Evolutionary conservation across 2,329 filamentous ascomycete genomes (phyloP).

Genomic region (Colletotrichum sp.): DNA sequence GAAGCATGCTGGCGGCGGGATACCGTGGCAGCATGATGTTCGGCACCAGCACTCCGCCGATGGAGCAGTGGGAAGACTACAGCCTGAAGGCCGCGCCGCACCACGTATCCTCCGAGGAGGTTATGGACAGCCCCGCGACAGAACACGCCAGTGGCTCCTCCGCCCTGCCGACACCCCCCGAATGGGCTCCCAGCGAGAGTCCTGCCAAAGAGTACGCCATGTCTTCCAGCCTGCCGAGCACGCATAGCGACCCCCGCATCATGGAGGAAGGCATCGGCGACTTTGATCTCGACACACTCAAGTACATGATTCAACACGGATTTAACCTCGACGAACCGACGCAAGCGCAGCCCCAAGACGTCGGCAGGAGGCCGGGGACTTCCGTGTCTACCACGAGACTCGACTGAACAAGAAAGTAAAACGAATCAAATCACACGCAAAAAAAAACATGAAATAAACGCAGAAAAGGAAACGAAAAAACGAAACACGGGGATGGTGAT

Average conservation of each 20-base stretch:
- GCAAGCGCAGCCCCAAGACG: not conserved
- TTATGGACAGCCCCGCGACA: slow-evolving; percentile 37
- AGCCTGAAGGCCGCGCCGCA: slow-evolving; percentile 19
- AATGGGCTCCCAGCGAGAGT: slow-evolving; percentile 26
- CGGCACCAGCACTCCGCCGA: slow-evolving; percentile 16
- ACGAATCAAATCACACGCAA: not conserved
- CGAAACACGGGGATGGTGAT: not conserved
- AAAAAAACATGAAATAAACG: slow-evolving; percentile 3
- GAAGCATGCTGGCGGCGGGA: slow-evolving; percentile 9
- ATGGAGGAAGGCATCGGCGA: slow-evolving; percentile 1
- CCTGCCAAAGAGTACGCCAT: slow-evolving; percentile 7
- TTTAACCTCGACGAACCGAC: slow-evolving; percentile 13
- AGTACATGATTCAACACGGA: slow-evolving; percentile 13
- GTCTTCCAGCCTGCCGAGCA: not conserved
- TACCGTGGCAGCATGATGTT: slow-evolving; percentile 19
- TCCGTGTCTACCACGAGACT: slow-evolving; percentile 14
- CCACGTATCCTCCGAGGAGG: slow-evolving; percentile 39
- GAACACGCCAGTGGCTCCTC: slow-evolving; percentile 40
- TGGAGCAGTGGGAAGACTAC: slow-evolving; percentile 7
- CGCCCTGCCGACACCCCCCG: slow-evolving; percentile 40
- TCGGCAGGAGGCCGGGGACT: slow-evolving; percentile 1
- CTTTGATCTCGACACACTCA: slow-evolving; percentile 7
- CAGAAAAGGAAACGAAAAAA: slow-evolving; percentile 2
- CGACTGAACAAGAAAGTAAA: not conserved
- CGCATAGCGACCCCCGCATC: not conserved